Evolutionary conservation across 148 eudicot species (phyloP), one percentile per base, ranked within the genome.

Genomic region (Simmondsia chinensis): DNA sequence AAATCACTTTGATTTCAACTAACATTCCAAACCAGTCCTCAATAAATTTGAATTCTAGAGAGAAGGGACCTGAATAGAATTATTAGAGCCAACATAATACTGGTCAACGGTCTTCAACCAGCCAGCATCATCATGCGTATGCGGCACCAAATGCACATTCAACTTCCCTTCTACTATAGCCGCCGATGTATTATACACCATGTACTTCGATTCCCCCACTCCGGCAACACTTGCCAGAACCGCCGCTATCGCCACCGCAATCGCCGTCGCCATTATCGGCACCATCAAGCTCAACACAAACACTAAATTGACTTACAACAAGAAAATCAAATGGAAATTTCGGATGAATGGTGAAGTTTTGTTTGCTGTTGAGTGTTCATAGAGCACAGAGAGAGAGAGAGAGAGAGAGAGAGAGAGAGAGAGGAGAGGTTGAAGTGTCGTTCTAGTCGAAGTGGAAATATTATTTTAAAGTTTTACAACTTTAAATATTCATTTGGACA

Each of bases 71-170:
- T 80, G 88, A 38, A 87, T 80, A 17, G 89, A 76, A 56, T 87
- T 87, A 33, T 87, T 87, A 22, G 94, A 79, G 12, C 96, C 96
- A 41, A 87, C 96, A 43, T 82, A 87, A 64, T 83, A 87, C 63
- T 87, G 96, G 59, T 87, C 96, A 59, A 87, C 71, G 34, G 96
- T 87, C 63, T 87, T 87, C 62, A 76, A 61, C 94, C 96, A 87
- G 8, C 96, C 96, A 29, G 85, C 96, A 57, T 87, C 96, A 27
- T 87, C 96, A 25, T 87, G 96, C 13, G 85, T 69, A 44, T 87
- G 96, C 46, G 96, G 65, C 0, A 87, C 96, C 54, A 87, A 54
- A 61, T 87, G 96, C 19, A 87, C 96, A 51, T 87, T 87, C 14
- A 87, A 57, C 48, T 87, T 87, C 21, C 61, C 76, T 0, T 71